phyloP scores from a whole-genome alignment of 192 early-diverging fungal species.

The Umbelopsis isabellina region DNA sequence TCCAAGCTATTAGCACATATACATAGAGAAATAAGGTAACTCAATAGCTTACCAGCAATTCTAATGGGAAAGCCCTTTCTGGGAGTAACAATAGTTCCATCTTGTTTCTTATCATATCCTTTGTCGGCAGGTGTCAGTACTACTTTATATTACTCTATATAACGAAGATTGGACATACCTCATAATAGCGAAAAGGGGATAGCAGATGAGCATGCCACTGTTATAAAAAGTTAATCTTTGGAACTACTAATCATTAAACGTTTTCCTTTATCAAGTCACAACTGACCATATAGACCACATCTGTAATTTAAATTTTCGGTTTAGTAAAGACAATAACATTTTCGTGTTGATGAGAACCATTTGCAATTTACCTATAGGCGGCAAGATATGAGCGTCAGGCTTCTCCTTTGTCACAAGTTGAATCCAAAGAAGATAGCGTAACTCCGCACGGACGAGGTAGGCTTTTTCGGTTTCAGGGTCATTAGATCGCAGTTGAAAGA shows the following conservation, averaged over 20 bases:
- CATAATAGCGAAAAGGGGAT: slow-evolving; percentile 26
- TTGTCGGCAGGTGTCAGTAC: not conserved
- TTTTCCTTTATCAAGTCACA: not conserved
- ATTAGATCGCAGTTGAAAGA: not conserved
- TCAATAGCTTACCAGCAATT: not conserved
- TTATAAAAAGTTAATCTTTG: not conserved
- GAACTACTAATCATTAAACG: not conserved
- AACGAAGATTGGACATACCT: not conserved
- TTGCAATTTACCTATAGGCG: slow-evolving; percentile 5
- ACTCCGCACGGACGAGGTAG: slow-evolving; percentile 24
- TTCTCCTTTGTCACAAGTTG: not conserved
- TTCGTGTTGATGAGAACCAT: not conserved
- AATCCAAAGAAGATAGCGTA: slow-evolving; percentile 6
- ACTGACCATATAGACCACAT: slow-evolving; percentile 18
- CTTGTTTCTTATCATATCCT: not conserved
- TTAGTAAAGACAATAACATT: not conserved
- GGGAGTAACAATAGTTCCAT: not conserved
- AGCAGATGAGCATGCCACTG: slow-evolving; percentile 23
- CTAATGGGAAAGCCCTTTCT: not conserved
- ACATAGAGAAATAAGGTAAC: not conserved
- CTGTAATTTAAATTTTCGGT: not conserved
- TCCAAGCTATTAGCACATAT: not conserved
- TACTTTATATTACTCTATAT: not conserved
- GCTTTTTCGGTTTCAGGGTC: not conserved
- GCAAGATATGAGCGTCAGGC: not conserved